Base-by-base conservation (phyloP, 441 rosid species). In the Viola pubescens region DNA sequence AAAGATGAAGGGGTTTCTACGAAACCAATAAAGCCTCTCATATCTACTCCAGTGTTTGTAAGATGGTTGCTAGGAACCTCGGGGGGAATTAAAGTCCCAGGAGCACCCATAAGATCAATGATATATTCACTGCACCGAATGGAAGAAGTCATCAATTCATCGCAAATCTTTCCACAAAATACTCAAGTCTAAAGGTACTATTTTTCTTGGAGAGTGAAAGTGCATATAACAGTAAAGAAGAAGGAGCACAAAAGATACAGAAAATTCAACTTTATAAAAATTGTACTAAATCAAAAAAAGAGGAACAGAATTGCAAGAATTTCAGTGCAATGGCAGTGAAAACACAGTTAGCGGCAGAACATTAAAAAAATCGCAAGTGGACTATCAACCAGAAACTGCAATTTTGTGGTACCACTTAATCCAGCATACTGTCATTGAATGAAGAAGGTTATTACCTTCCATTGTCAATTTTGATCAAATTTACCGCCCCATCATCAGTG, bases 71-170 rank as follows among this genome's bases (percentile, higher is more conserved):
- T 78, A 46, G 99, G 89, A 65, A 86, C 95, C 79, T 94, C 99
- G 5, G 84, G 78, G 64, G 99, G 99, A 70, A 90, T 86, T 53
- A 94, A 77, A 12, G 95, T 77, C 54, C 97, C 99, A 58, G 99
- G 97, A 74, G 97, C 99, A 74, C 96, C 97, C 99, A 94, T 94
- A 66, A 94, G 83, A 77, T 94, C 99, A 67, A 94, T 82, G 59
- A 94, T 94, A 73, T 86, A 94, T 71, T 94, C 99, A 68, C 97
- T 84, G 88, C 86, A 82, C 61, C 66, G 66, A 52, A 68, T 59
- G 57, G 63, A 73, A 42, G 62, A 41, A 66, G 59, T 54, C 77
- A 62, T 14, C 53, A 68, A 39, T 57, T 54, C 34, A 57, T 69
- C 44, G 66, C 39, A 73, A 40, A 40, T 49, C 40, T 50, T 47